Evolutionary conservation across 2,329 filamentous ascomycete genomes (phyloP), one percentile per base, ranked within the genome.

Genomic region (Alternaria solani): DNA sequence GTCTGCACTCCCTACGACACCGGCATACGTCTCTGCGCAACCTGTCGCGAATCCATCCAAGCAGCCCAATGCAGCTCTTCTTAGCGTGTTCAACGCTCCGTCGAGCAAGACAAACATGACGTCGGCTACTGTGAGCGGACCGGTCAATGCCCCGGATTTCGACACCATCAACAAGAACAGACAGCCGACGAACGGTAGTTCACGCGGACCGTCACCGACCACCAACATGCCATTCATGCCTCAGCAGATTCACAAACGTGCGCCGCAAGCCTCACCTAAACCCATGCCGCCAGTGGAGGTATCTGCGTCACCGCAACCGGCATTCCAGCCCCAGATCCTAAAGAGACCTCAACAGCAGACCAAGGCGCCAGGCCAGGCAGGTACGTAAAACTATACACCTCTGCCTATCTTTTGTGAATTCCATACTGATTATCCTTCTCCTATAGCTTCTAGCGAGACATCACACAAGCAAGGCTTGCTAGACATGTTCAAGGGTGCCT

Each of bases 1-100:
- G 18, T 79, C 81, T 38, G 82, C 79, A 18, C 78, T 80, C 18
- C 77, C 81, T n/a, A 75, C 73, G 2, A 79, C 77, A 4, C 78
- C 80, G 14, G 74, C 75, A 6, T 63, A 71, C 42, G 43, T 61
- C 2, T 66, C 67, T 20, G 65, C 68, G 14, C 69, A 68, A 16
- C 71, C 71, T 44, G 62, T 59, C 28, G 62, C 68, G 1, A 54
- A 62, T 18, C 61, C 68, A 38, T 57, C 65, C 7, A 63, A 64
- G 34, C 26, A 49, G 9, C 64, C 59, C 2, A 74, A 75, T 20
- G 56, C 64, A 7, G 60, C 59, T 30, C 57, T 72, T 23, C 62
- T 73, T 2, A 62, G 68, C 30, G 57, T 69, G 7, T 70, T 72
- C 56, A 62, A 55, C 18, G 47, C 52, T 23, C 60, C 66, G n/a